Conservation (phyloP, 345 rosid species). For the Psidium friedrichsthalianum region DNA sequence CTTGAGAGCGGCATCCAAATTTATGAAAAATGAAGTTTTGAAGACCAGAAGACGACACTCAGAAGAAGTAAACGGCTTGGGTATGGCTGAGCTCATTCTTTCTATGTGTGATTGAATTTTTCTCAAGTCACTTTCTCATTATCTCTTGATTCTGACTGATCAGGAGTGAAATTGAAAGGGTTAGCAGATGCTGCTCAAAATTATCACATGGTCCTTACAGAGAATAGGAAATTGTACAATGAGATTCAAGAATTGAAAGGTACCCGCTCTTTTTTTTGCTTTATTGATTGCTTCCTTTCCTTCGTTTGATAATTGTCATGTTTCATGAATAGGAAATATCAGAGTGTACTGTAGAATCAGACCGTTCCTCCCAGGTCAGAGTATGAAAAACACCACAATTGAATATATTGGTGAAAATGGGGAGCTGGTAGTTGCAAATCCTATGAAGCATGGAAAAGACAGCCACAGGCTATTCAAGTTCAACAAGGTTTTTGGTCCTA, state of each 20-base stretch:
- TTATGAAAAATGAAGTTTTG: conserved; percentile 57
- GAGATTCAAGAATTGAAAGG: conserved; percentile 98
- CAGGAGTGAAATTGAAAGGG: conserved; percentile 75
- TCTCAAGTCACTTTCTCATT: neutral
- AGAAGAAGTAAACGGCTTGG: conserved; percentile 55
- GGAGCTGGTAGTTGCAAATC: conserved; percentile 81
- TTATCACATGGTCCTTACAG: conserved; percentile 69
- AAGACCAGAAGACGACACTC: conserved; percentile 44
- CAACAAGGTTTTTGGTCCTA: conserved; percentile 79
- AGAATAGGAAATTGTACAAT: conserved; percentile 79
- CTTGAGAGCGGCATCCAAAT: conserved; percentile 44
- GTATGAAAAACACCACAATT: conserved; percentile 54
- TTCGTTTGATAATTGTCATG: conserved; percentile 1
- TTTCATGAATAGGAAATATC: conserved; percentile 56
- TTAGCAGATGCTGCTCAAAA: conserved; percentile 75
- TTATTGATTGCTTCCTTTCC: neutral
- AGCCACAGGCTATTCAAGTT: conserved; percentile 71
- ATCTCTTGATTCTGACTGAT: neutral
- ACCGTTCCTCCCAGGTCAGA: conserved; percentile 88
- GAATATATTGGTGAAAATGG: conserved; percentile 86
- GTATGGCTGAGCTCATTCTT: conserved; percentile 21
- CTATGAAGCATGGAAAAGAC: conserved; percentile 73
- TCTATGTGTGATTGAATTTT: neutral
- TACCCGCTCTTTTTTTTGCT: conserved; percentile 12
- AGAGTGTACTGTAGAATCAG: conserved; percentile 94